phyloP scores from a whole-genome alignment of 2,329 filamentous ascomycete genomes.

The Penicillium sp. region DNA sequence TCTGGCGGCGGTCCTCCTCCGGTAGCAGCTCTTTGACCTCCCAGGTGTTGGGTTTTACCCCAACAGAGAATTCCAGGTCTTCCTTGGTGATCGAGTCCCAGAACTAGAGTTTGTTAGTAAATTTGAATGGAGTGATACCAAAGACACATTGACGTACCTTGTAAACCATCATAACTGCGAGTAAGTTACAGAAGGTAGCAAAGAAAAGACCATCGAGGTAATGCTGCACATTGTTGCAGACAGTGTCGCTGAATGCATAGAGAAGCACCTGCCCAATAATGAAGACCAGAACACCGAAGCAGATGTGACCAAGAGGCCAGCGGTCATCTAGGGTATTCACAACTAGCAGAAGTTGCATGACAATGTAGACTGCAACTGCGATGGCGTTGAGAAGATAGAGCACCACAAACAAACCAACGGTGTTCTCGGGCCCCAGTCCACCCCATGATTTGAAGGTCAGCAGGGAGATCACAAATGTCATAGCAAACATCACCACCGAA shows the following conservation, averaged over 20 bases:
- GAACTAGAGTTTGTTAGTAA: constrained; percentile 65
- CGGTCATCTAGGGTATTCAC: constrained; percentile 88
- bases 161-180: constrained; percentile 99
- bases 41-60: constrained; percentile 95
- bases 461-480: constrained; percentile 85
- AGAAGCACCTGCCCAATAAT: constrained; percentile 89
- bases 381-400: constrained; percentile 90
- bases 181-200: constrained; percentile 87
- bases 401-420: constrained; percentile 86
- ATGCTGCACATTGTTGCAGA: constrained; percentile 84
- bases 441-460: constrained; percentile 93
- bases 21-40: constrained; percentile 90
- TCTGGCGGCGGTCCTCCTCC: constrained; percentile 77
- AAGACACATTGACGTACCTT: constrained; percentile 64
- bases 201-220: constrained; percentile 96
- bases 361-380: constrained; percentile 81
- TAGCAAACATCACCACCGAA: constrained; percentile 79
- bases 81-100: constrained; percentile 99
- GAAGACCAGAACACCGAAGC: constrained; percentile 89
- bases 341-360: constrained; percentile 87
- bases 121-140: not conserved
- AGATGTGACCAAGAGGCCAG: constrained; percentile 92
- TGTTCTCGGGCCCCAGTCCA: constrained; percentile 82
- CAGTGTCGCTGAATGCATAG: constrained; percentile 83
- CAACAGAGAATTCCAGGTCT: constrained; percentile 97